phyloP scores from a whole-genome alignment of 2,329 filamentous ascomycete genomes.

The Pseudogymnoascus sp. region DNA sequence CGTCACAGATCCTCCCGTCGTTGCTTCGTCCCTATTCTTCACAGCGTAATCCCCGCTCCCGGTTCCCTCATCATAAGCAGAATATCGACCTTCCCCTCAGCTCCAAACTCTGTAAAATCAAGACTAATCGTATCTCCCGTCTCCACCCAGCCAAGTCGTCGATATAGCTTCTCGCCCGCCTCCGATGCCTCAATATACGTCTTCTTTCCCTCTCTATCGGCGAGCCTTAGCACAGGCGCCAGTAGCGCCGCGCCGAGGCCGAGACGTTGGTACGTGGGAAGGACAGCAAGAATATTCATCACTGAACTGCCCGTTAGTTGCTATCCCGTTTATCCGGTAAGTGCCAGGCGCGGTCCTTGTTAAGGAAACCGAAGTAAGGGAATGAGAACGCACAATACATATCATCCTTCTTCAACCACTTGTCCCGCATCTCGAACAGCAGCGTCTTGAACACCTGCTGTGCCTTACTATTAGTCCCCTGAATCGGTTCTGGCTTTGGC shows the following conservation, averaged over 20 bases:
- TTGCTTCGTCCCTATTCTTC: too few relatives aligned
- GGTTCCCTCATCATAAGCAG: constrained; percentile 6
- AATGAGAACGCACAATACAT: constrained; percentile 25
- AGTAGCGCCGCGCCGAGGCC: constrained; percentile 33
- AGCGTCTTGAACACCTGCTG: constrained; percentile 26
- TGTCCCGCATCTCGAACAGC: constrained; percentile 23
- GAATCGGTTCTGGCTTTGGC: constrained; percentile 21
- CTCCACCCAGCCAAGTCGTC: constrained; percentile 34
- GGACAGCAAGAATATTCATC: constrained; percentile 32
- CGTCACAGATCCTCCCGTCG: too few relatives aligned
- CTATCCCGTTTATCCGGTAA: neutral
- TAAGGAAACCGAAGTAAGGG: neutral
- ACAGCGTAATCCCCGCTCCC: neutral
- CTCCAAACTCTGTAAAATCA: constrained; percentile 1
- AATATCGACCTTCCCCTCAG: neutral
- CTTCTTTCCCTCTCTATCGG: constrained; percentile 29
- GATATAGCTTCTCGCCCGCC: constrained; percentile 32
- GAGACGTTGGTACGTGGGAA: constrained; percentile 30
- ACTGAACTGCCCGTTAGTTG: constrained; percentile 10
- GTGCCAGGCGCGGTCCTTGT: too few relatives aligned
- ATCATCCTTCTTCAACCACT: constrained; percentile 27
- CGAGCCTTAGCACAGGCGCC: constrained; percentile 30
- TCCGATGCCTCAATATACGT: constrained; percentile 35
- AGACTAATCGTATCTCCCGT: neutral
- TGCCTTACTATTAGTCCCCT: constrained; percentile 27